A percentile compares a stretch with the other conserved stretches of the same genome.
Conservation (phyloP, 2,329 filamentous ascomycete genomes). For the Neofusicoccum ribis region DNA sequence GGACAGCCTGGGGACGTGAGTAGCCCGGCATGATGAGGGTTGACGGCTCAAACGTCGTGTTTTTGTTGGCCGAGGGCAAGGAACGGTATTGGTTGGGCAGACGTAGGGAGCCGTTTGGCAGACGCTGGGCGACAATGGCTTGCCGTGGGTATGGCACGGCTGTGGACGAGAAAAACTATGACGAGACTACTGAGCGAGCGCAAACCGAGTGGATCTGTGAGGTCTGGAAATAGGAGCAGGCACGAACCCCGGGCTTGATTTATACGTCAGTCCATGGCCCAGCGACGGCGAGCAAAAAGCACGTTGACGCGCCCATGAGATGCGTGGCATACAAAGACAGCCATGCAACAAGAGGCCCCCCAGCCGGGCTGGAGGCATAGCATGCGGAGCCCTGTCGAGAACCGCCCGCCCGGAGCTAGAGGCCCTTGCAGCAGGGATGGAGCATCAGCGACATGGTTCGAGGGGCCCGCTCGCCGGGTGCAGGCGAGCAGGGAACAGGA, state of each 20-base stretch:
- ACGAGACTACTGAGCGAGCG: neutral
- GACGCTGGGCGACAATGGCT: slow-evolving; percentile 15
- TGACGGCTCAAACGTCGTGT: neutral
- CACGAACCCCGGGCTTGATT: neutral
- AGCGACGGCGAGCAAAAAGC: slow-evolving; percentile 3
- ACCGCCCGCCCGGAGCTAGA: slow-evolving; percentile 1
- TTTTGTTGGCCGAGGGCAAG: neutral
- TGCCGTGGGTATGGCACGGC: neutral
- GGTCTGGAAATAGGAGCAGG: neutral
- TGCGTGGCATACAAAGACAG: slow-evolving; percentile 19
- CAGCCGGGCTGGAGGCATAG: slow-evolving; percentile 1
- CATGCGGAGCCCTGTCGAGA: slow-evolving; percentile 7
- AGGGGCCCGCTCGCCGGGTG: slow-evolving; percentile 8
- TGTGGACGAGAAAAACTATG: neutral
- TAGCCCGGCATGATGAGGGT: neutral
- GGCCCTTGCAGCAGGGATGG: slow-evolving; percentile 16
- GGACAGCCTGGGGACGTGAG: neutral
- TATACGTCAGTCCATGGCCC: slow-evolving; percentile 13
- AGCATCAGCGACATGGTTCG: slow-evolving; percentile 13
- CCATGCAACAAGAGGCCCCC: slow-evolving; percentile 6
- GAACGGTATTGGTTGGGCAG: neutral
- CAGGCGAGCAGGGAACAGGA: slow-evolving; percentile 5
- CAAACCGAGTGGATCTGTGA: neutral
- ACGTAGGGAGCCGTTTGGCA: slow-evolving; percentile 17
- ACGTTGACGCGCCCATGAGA: slow-evolving; percentile 6